These are phyloP conservation scores for Sclerospora graminicola DNA, from an alignment of 352 stramenopile genomes.

Conservation along the genomic window DNA sequence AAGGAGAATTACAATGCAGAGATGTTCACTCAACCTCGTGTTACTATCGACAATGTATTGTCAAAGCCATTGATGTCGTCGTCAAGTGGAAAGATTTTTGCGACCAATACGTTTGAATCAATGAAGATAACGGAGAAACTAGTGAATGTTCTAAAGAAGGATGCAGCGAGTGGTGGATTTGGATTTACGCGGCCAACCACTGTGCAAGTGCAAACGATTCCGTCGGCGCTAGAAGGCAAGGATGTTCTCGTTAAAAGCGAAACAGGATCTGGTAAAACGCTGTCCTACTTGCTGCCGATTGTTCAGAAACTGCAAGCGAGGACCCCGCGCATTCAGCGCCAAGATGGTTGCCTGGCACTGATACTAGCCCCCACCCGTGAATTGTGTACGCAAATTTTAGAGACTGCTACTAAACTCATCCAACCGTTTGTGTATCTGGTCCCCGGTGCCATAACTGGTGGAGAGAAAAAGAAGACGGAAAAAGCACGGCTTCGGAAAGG, in stretches of 20 bases:
- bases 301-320: conserved; percentile 81
- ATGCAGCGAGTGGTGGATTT: conserved; percentile 43
- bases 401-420: conserved; percentile 91
- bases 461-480: conserved; percentile 89
- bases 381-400: conserved; percentile 92
- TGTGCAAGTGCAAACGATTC: conserved; percentile 78
- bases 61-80: conserved; percentile 64
- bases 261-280: conserved; percentile 94
- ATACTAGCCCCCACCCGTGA: conserved; percentile 93
- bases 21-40: conserved; percentile 37
- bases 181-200: conserved; percentile 66
- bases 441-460: conserved; percentile 88
- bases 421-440: conserved; percentile 87
- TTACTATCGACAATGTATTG: conserved; percentile 55
- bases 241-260: conserved; percentile 94
- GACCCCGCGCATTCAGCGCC: conserved; percentile 56
- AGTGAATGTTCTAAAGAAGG: conserved; percentile 57
- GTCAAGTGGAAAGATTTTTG: conserved; percentile 78
- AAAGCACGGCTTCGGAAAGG: conserved; percentile 81
- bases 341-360: conserved; percentile 86
- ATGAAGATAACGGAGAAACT: conserved; percentile 61
- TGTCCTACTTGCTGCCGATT: conserved; percentile 94
- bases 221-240: conserved; percentile 47
- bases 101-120: conserved; percentile 57
- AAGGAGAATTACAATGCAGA: conserved; percentile 63